Base-by-base conservation (phyloP, 495 filamentous ascomycete genomes). In the Saxophila tyrrhenica region DNA sequence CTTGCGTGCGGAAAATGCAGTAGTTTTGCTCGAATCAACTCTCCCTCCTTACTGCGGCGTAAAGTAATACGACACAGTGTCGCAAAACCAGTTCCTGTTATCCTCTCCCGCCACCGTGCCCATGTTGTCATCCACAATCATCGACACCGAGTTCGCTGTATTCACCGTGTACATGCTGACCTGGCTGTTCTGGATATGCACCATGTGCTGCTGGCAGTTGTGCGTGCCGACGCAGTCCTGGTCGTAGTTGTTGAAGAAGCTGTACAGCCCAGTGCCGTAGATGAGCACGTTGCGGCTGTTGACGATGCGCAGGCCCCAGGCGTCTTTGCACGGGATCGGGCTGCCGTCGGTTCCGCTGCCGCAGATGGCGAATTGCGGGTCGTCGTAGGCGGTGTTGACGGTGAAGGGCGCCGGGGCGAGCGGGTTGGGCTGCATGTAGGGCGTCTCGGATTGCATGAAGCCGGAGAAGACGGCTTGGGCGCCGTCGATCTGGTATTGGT, bases 391-490 rank as follows among this genome's bases (percentile, higher is more conserved):
- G 50, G 38, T 20, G 51, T 66, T 59, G 29, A 43, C 35, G 24
- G 58, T 63, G 64, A 68, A 70, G 3, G 70, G 70, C 5, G 45
- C 42, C 2, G 56, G 44, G 2, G 67, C 66, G 7, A 23, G 20
- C 9, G 70, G 70, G 54, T 66, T 65, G 22, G 67, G 62, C 59
- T 63, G 76, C 64, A 54, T 70, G 63, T 71, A 72, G 11, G 64
- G 85, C 0, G 88, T 88, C 68, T 94, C 88, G 8, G 88, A 89
- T 61, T 94, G 88, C 62, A 91, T 82, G 65, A 84, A 78, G 19
- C 84, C 83, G 65, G 80, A 81, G 63, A 81, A 83, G 49, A 91
- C 72, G 57, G 86, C 81, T 60, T 78, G 71, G 3, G 86, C 85
- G 45, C 76, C 77, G 48, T 73, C 69, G 58, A 92, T 72, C 55